phyloP scores from a whole-genome alignment of 208 protist genomes.

The Acanthamoeba castellanii region DNA sequence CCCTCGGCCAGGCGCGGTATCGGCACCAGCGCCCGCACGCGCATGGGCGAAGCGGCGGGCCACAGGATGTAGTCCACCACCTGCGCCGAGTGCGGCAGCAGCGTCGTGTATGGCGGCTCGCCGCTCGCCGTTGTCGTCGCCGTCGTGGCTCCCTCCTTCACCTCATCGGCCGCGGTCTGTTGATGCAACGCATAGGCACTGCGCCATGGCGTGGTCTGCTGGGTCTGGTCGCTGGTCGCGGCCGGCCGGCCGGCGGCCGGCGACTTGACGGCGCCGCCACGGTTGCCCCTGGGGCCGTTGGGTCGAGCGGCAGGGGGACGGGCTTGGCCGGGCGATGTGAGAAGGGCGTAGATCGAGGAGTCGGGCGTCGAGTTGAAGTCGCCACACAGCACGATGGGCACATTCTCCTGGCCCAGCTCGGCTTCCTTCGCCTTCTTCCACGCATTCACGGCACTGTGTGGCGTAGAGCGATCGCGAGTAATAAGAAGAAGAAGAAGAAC shows the following conservation, averaged over 20 bases:
- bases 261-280: background rate
- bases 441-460: background rate
- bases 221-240: background rate
- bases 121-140: background rate
- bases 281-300: background rate
- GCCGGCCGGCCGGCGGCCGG: background rate
- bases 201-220: background rate
- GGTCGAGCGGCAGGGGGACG: background rate
- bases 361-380: slow-evolving; percentile 46
- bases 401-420: background rate
- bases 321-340: background rate
- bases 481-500: background rate
- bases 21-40: background rate
- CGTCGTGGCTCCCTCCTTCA: background rate
- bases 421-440: slow-evolving; percentile 27
- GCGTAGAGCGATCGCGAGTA: background rate
- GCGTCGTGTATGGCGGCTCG: slow-evolving; percentile 13
- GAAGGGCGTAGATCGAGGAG: background rate
- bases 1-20: background rate
- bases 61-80: slow-evolving; percentile 63
- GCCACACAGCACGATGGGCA: slow-evolving; percentile 18
- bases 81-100: slow-evolving; percentile 37
- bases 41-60: slow-evolving; percentile 1
- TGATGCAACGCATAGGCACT: slow-evolving; percentile 22
- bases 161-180: background rate